Base-by-base conservation (phyloP, 2,329 filamentous ascomycete genomes). In the Podosphaera xanthii region DNA sequence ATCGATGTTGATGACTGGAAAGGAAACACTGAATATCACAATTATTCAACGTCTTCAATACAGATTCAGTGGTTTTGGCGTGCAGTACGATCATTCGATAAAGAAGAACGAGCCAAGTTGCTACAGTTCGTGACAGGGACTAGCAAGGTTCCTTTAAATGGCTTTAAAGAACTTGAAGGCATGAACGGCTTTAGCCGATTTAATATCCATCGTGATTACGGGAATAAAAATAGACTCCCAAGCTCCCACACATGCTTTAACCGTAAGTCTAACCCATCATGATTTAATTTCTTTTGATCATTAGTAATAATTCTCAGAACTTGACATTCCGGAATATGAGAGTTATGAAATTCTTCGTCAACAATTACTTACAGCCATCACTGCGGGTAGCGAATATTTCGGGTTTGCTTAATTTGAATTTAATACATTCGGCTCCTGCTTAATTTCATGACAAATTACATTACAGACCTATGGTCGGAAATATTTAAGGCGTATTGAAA, bases 41-140 rank as follows among this genome's bases (percentile, higher is more conserved):
- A 97, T 72, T 98, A 98, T 74, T 88, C 82, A 3, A 84, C 87
- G 38, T 91, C 90, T 0, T 96, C 92, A 2, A 87, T 88, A 52
- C 94, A 98, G 70, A 95, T 98, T 61, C 90, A 97, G 71, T 98
- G 92, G 92, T 98, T 98, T 81, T 98, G 92, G 92, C 85, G 94
- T 67, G 92, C 92, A 34, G 82, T 98, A 50, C 84, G 92, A 66
- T 95, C 90, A 3, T 98, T 96, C 69, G 94, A 97, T 75, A 97
- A 97, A 74, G 94, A 98, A 74, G 94, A 98, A 73, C 87, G 88
- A 61, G 92, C 92, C 66, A 98, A 98, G 73, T 76, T 98, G 62
- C 78, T 98, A 52, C 92, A 98, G 69, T 98, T 98, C 70, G 92
- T 98, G 64, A 98, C 94, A 1, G 92, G 92, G 70, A 98, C 94